Conservation (phyloP, 2,329 filamentous ascomycete species). For the Dothideomycetidae sp. region DNA sequence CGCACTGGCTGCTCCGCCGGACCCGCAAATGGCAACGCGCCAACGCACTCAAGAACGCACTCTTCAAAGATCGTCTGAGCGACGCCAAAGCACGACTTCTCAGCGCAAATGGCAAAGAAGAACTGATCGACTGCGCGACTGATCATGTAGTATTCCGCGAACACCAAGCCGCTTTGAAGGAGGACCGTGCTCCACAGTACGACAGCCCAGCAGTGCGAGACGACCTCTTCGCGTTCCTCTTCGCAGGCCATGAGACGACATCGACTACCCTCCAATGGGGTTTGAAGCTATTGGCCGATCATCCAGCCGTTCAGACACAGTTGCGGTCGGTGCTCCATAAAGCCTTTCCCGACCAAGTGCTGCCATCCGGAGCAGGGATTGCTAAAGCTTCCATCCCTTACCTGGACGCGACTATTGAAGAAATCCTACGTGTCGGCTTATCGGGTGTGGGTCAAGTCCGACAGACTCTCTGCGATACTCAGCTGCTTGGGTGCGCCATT, state of each 20-base stretch:
- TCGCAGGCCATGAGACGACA: slow-evolving; percentile 35
- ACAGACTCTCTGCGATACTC: slow-evolving; percentile 23
- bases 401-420: slow-evolving; percentile 30
- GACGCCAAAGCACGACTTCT: slow-evolving; percentile 17
- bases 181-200: slow-evolving; percentile 17
- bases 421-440: slow-evolving; percentile 23
- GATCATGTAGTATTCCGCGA: slow-evolving; percentile 26
- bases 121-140: slow-evolving; percentile 22
- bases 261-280: slow-evolving; percentile 29
- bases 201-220: slow-evolving; percentile 16
- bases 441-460: slow-evolving; percentile 20
- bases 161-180: slow-evolving; percentile 23
- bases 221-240: slow-evolving; percentile 23
- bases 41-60: slow-evolving; percentile 18
- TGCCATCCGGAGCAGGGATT: slow-evolving; percentile 23
- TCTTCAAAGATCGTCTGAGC: slow-evolving; percentile 23
- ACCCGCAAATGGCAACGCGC: slow-evolving; percentile 7
- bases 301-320: slow-evolving; percentile 23
- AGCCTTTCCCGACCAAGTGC: slow-evolving; percentile 19
- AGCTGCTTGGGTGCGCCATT: slow-evolving; percentile 28
- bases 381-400: slow-evolving; percentile 12
- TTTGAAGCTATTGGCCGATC: slow-evolving; percentile 26
- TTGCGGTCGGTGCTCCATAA: slow-evolving; percentile 21
- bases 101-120: slow-evolving; percentile 13
- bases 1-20: slow-evolving; percentile 15